These are phyloP conservation scores for Grigorovia humatica DNA, from an alignment of 805 yeast genomes.

Conservation along the genomic window DNA sequence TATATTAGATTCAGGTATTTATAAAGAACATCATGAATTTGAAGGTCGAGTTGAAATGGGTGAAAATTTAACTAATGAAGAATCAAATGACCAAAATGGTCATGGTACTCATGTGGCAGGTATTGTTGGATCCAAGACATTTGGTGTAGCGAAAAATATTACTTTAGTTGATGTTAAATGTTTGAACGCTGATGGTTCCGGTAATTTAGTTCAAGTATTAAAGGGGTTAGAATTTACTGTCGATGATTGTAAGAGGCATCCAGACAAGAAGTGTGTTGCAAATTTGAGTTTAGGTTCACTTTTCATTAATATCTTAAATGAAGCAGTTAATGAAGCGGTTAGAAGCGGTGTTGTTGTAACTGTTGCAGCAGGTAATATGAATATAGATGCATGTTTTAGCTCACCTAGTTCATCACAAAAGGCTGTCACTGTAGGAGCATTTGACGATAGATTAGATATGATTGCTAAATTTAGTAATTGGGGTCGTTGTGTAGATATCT, in stretches of 20 bases:
- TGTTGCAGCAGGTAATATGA: slow-evolving; percentile 82
- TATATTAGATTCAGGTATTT: slow-evolving; percentile 79
- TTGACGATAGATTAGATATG: slow-evolving; percentile 60
- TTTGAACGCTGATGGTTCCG: slow-evolving; percentile 56
- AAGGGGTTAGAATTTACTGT: slow-evolving; percentile 61
- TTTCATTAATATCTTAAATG: slow-evolving; percentile 53
- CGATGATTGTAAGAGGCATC: slow-evolving; percentile 35
- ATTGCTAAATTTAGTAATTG: slow-evolving; percentile 80
- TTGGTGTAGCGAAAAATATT: slow-evolving; percentile 72
- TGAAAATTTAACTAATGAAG: slow-evolving; percentile 50
- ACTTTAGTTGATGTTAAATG: slow-evolving; percentile 66
- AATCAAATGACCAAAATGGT: slow-evolving; percentile 60
- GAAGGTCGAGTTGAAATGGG: slow-evolving; percentile 53
- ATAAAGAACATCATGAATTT: slow-evolving; percentile 47
- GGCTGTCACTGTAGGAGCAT: slow-evolving; percentile 80
- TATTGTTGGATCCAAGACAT: slow-evolving; percentile 63
- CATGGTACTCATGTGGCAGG: slow-evolving; percentile 97
- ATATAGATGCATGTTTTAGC: slow-evolving; percentile 66
- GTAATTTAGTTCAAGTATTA: slow-evolving; percentile 54
- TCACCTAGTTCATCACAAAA: slow-evolving; percentile 74
- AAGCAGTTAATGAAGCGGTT: slow-evolving; percentile 67
- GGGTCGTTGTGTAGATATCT: slow-evolving; percentile 85
- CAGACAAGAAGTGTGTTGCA: slow-evolving; percentile 44
- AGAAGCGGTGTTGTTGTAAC: slow-evolving; percentile 62
- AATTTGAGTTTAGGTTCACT: slow-evolving; percentile 76